Conservation (phyloP, 2,329 filamentous ascomycete genomes). For the Penicillium digitatum region DNA sequence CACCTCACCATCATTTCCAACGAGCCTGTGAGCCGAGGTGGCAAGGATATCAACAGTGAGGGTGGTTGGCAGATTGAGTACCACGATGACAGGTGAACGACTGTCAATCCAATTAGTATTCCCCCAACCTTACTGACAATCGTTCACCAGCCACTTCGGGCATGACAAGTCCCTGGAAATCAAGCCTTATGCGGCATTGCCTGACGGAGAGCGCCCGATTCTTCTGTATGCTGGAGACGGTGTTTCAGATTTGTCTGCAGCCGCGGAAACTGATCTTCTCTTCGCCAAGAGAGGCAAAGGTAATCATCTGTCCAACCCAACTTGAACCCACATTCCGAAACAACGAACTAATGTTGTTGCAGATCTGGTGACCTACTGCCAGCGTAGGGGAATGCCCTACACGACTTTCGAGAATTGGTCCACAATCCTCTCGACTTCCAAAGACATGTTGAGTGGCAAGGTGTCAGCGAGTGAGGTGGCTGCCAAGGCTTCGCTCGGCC, state of each 20-base stretch:
- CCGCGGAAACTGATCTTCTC: slow-evolving; percentile 84
- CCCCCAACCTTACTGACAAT: neutral
- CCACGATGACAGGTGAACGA: slow-evolving; percentile 71
- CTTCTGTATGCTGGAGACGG: slow-evolving; percentile 96
- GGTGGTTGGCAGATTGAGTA: slow-evolving; percentile 84
- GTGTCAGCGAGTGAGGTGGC: slow-evolving; percentile 68
- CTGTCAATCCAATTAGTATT: neutral
- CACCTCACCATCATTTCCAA: slow-evolving; percentile 90
- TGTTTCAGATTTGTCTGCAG: slow-evolving; percentile 86
- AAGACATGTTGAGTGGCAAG: slow-evolving; percentile 72
- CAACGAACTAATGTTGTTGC: slow-evolving; percentile 9
- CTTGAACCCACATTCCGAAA: neutral
- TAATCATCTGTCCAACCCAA: slow-evolving; percentile 36
- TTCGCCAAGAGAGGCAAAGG: slow-evolving; percentile 90
- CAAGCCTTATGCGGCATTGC: slow-evolving; percentile 70
- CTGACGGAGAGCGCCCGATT: slow-evolving; percentile 64
- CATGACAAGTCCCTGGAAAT: slow-evolving; percentile 96
- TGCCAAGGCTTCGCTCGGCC: slow-evolving; percentile 12
- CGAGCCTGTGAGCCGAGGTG: slow-evolving; percentile 63
- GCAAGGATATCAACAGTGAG: slow-evolving; percentile 71
- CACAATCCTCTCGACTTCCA: slow-evolving; percentile 69
- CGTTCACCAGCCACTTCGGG: slow-evolving; percentile 65
- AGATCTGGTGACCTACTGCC: slow-evolving; percentile 87
- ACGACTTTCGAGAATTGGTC: slow-evolving; percentile 83
- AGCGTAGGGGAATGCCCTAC: slow-evolving; percentile 78